Percentiles rank a stretch among this genome's conserved stretches.
Conservation (phyloP, 106 monocot species). For the Amphibolis antarctica region DNA sequence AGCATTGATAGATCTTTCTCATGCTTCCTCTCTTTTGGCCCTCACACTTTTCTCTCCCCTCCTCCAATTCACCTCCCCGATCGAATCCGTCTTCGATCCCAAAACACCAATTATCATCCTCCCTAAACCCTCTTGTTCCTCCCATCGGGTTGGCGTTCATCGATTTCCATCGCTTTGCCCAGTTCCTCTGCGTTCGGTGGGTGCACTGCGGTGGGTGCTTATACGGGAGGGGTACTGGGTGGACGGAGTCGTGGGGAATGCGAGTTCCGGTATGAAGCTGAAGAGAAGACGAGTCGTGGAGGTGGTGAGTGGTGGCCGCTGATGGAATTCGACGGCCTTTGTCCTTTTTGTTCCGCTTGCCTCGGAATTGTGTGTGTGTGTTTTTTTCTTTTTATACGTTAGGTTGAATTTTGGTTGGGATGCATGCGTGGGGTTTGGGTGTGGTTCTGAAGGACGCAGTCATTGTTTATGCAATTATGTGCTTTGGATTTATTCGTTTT, state of each 20-base stretch:
- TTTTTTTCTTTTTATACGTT: not conserved
- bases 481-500: not conserved
- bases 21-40: not conserved
- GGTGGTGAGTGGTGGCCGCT: conserved; percentile 24
- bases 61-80: not conserved
- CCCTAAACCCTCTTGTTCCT: not conserved
- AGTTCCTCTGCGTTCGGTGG: not conserved
- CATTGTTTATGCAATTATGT: not conserved
- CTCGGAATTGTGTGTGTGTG: not conserved
- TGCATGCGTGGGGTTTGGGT: not conserved
- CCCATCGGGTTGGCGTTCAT: not conserved
- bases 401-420: not conserved
- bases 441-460: not conserved
- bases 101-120: too few species aligned
- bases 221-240: not conserved
- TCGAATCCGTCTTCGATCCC: not conserved
- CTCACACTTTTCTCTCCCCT: not conserved
- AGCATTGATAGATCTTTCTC: too few species aligned
- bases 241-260: conserved; percentile 19
- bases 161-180: not conserved
- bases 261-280: conserved; percentile 40
- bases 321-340: not conserved
- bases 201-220: not conserved
- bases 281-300: conserved; percentile 38
- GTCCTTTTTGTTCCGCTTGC: not conserved